Conservation (phyloP, 805 yeast genomes). For the Torulaspora quercuum region DNA sequence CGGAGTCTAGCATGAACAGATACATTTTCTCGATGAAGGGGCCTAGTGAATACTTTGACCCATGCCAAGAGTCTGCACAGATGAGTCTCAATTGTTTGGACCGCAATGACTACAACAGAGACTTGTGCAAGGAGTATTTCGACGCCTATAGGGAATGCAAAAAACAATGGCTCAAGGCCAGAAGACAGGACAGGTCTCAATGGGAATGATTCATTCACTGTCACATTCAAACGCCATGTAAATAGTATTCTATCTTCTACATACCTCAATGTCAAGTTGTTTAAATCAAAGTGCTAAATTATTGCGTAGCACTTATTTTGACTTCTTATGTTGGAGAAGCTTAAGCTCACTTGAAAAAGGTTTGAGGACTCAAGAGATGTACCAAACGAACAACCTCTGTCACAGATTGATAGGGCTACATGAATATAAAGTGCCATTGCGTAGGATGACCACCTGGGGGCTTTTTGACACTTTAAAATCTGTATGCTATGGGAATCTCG, state of each 20-base stretch:
- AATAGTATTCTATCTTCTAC: background rate
- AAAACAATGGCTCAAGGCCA: conserved; percentile 58
- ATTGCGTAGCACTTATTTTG: no score
- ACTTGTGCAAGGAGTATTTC: conserved; percentile 72
- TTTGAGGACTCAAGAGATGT: no score
- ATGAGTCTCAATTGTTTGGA: conserved; percentile 86
- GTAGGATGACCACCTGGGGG: no score
- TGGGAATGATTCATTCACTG: conserved; percentile 28
- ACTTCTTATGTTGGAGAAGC: no score
- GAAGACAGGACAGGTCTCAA: conserved; percentile 36
- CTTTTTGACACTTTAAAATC: no score
- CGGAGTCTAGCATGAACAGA: conserved; percentile 66
- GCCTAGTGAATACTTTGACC: conserved; percentile 84
- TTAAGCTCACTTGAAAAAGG: no score
- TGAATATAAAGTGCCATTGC: no score
- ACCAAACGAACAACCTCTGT: no score
- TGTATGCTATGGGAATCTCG: no score
- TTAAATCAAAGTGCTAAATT: no score
- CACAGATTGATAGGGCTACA: no score
- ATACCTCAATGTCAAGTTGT: no score
- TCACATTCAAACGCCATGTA: background rate
- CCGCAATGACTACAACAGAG: conserved; percentile 66
- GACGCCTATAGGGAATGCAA: conserved; percentile 92
- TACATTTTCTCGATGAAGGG: conserved; percentile 68
- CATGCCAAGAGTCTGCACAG: conserved; percentile 83